Conservation (phyloP, 805 yeast species). For the Candida vartiovaarae region DNA sequence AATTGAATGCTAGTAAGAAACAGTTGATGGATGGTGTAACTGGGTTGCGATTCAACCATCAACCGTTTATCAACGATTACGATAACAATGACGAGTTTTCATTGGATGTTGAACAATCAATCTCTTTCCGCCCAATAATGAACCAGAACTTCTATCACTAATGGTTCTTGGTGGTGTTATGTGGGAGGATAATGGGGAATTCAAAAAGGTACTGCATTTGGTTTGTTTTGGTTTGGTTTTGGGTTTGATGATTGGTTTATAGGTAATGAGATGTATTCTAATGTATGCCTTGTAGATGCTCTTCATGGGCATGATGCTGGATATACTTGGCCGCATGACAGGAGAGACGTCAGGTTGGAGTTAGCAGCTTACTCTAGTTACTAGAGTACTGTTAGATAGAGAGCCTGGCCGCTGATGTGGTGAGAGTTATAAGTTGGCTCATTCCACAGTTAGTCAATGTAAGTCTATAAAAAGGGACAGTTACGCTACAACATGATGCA, state of each 20-base stretch:
- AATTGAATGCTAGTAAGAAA: not conserved
- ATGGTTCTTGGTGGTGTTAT: too few species aligned
- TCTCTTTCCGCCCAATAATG: constrained; percentile 12
- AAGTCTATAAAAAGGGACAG: too few species aligned
- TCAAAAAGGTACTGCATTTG: not conserved
- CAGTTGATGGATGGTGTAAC: not conserved
- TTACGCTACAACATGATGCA: too few species aligned
- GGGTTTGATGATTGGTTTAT: not conserved
- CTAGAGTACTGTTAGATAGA: too few species aligned
- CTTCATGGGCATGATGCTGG: too few species aligned
- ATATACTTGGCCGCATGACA: too few species aligned
- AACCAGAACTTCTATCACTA: constrained; percentile 6
- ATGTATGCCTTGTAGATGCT: not conserved
- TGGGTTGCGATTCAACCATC: constrained; percentile 4
- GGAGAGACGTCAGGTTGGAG: too few species aligned
- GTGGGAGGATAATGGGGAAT: too few species aligned
- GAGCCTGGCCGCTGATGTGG: too few species aligned
- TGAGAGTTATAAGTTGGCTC: too few species aligned
- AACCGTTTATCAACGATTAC: constrained; percentile 9
- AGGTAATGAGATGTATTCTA: not conserved
- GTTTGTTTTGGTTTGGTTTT: not conserved
- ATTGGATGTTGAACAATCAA: constrained; percentile 23
- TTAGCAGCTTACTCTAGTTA: too few species aligned
- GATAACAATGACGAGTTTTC: constrained; percentile 24
- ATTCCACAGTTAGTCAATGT: too few species aligned